Evolutionary conservation across 306 rosid species (phyloP), one percentile per base, ranked within the genome.

Genomic region (Trifolium pratense): DNA sequence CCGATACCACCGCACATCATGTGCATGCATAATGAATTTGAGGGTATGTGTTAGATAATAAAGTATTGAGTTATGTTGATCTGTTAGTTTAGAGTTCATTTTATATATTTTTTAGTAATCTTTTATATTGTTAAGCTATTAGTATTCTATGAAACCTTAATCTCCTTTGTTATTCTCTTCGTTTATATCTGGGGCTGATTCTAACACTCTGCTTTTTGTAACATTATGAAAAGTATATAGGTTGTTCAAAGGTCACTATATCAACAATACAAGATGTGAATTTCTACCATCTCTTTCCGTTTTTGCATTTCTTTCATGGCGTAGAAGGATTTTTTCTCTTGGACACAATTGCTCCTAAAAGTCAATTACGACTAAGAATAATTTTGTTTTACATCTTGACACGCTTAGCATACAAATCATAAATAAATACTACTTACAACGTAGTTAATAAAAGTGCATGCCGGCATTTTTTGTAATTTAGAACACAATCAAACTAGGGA

Each of bases 351-450:
- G 64, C 61, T 58, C 23, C 17, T 43, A n/a, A 36, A 57, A 46
- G 79, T 74, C 83, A 59, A 58, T 9, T 58, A 16, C 32, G 52
- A 58, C 42, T 9, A 1, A 59, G 71, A 57, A 79, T 25, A 66
- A 45, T 17, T 21, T 13, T 17, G 52, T 74, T 46, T 69, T 15
- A 74, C 26, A 52, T 49, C 37, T 37, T 4, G 66, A 15, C 81
- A 37, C 58, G 74, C 80, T 49, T 60, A 69, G 79, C 78, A 74
- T 73, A 73, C 81, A 81, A 74, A 57, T 14, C 10, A 40, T 68
- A 42, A 63, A 46, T 29, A 40, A 31, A 51, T 14, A 70, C 16
- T 36, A 36, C 39, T 36, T 26, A 26, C 5, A 0, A 21, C 2
- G 34, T 31, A 31, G 39, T 36, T 36, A 6, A 36, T 36, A 36